Evolutionary conservation across 495 filamentous ascomycete genomes (phyloP), one percentile per base, ranked within the genome.

Genomic region (Xeromyces bisporus): DNA sequence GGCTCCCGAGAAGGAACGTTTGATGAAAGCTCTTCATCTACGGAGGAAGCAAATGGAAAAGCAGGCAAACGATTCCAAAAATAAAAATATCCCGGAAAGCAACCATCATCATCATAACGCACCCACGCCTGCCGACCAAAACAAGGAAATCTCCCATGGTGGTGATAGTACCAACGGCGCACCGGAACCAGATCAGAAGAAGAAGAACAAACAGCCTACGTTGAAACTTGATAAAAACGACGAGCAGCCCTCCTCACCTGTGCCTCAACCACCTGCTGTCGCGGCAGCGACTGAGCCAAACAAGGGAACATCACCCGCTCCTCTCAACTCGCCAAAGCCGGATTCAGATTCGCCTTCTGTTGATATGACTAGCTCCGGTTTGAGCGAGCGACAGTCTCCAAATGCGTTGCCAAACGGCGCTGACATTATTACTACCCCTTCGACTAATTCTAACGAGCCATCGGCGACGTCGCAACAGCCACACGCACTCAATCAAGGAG

Each of bases 11-110:
- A 93, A 93, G 50, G 71, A 79, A 41, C 69, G 85, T 38, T 60
- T 97, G 36, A 80, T 92, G 82, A 93, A 87, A 58, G 87, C 89
- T 3, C 64, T 94, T 50, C 78, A 96, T 41, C 58, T 94, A 26
- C 67, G 89, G 23, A 85, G 83, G 52, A 83, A 78, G 44, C 74
- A 80, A 40, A 61, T 73, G 63, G 67, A 55, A 11, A 64, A 56
- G 33, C 45, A 48, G 23, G 46, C 50, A n/a, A 47, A 53, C 16
- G 47, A 53, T 32, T 45, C 36, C 24, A 57, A 49, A 35, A 48
- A 43, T 24, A 51, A 39, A 25, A 41, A 57, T 26, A 32, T 8
- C n/a, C n/a, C n/a, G n/a, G 2, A 17, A 15, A 18, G 29, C 16
- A 23, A 28, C 29, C 1, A 29, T 25, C 13, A 12, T 35, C 23